These are phyloP conservation scores for Desmodesmus armatus DNA, from an alignment of 139 green algal species.

Conservation along the genomic window DNA sequence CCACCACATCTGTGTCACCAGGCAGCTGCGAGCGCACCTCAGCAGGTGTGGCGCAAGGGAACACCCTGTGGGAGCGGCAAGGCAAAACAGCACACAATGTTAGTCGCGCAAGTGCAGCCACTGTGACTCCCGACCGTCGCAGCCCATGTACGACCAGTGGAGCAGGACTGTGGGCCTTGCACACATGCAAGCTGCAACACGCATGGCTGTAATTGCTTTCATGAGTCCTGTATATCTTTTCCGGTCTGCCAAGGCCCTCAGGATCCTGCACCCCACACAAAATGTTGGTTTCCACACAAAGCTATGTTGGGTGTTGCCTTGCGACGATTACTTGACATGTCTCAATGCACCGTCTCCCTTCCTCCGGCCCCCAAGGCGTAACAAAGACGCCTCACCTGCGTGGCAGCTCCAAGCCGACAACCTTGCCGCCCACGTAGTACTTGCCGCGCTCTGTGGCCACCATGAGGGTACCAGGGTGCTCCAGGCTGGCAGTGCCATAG, in stretches of 20 bases:
- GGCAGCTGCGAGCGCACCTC: constrained; percentile 85
- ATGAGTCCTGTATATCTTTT: too few relatives aligned
- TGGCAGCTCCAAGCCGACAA: constrained; percentile 70
- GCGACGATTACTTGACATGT: too few relatives aligned
- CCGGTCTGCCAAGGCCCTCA: too few relatives aligned
- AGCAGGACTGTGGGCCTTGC: not conserved
- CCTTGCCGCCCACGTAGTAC: constrained; percentile 79
- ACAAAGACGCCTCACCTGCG: constrained; percentile 52
- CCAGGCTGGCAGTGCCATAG: constrained; percentile 91
- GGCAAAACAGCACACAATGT: not conserved
- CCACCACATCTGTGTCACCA: constrained; percentile 83
- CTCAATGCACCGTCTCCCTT: not conserved
- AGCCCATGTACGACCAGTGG: not conserved
- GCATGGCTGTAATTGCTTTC: too few relatives aligned
- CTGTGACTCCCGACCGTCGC: too few relatives aligned
- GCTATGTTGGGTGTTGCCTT: too few relatives aligned
- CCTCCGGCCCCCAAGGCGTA: too few relatives aligned
- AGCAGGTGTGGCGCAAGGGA: constrained; percentile 83
- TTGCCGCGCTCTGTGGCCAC: constrained; percentile 90
- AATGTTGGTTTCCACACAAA: not conserved
- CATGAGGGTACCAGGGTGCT: constrained; percentile 96
- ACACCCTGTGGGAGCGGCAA: constrained; percentile 65
- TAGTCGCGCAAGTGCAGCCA: too few relatives aligned
- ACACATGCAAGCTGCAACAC: not conserved
- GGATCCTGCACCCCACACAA: not conserved